These are phyloP conservation scores for Gremmenia infestans DNA, from an alignment of 2,329 filamentous ascomycete species.

Conservation along the genomic window DNA sequence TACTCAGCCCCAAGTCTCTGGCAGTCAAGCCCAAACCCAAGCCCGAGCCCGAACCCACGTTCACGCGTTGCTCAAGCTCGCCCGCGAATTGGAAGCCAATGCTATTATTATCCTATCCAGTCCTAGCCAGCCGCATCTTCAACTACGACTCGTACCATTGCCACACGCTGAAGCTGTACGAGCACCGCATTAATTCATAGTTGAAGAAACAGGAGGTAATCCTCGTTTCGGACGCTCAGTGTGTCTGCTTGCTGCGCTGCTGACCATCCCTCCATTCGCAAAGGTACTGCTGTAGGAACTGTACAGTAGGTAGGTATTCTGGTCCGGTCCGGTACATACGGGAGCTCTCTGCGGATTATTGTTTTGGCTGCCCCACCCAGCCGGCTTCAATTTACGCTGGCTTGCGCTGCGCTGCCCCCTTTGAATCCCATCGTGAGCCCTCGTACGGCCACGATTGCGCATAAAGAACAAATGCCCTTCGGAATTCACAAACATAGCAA, in stretches of 20 bases:
- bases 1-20: neutral
- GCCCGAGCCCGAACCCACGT: no score
- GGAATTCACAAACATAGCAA: constrained; percentile 29
- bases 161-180: neutral
- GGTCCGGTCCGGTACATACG: no score
- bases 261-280: no score
- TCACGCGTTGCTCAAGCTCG: neutral
- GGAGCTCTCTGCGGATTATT: neutral
- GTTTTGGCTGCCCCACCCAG: neutral
- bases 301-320: no score
- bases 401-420: neutral
- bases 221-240: neutral
- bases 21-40: neutral
- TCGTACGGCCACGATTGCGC: constrained; percentile 18
- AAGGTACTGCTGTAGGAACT: no score
- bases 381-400: neutral
- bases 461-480: constrained; percentile 29
- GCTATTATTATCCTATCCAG: neutral
- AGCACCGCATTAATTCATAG: neutral
- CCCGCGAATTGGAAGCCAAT: neutral
- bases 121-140: neutral
- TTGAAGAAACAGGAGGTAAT: neutral
- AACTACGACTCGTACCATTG: neutral
- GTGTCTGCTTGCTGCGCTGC: neutral
- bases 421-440: constrained; percentile 17